A percentile compares a stretch with the other conserved stretches of the same genome.
phyloP scores from a whole-genome alignment of 2,329 filamentous ascomycete species.

The Cladophialophora chaetospira region DNA sequence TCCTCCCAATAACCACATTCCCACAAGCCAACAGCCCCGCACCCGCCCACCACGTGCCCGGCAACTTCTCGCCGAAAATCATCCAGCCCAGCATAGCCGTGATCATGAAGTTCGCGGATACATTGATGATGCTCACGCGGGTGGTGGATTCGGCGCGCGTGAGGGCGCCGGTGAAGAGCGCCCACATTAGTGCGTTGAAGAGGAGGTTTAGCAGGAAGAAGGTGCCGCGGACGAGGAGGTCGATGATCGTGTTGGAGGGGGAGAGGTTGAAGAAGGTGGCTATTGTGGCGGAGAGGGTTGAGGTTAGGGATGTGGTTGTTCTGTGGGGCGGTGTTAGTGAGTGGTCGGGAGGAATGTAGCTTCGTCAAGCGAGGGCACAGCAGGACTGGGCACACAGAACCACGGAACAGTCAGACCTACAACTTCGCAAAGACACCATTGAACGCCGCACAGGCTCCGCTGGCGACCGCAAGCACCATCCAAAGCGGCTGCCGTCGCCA shows the following conservation, averaged over 20 bases:
- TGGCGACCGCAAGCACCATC: constrained; percentile 61
- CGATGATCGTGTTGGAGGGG: constrained; percentile 48
- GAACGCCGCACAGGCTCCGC: constrained; percentile 63
- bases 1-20: constrained; percentile 63
- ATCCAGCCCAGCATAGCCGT: constrained; percentile 61
- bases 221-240: constrained; percentile 49
- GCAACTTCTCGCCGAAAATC: constrained; percentile 60
- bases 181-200: constrained; percentile 67
- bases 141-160: constrained; percentile 63
- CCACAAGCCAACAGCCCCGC: constrained; percentile 61
- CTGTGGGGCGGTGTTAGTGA: constrained; percentile 45
- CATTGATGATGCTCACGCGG: constrained; percentile 65
- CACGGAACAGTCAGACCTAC: too few species aligned
- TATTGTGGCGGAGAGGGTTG: constrained; percentile 52
- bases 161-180: constrained; percentile 63
- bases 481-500: constrained; percentile 39
- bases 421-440: constrained; percentile 70
- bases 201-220: constrained; percentile 64
- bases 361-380: too few species aligned
- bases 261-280: constrained; percentile 49
- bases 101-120: constrained; percentile 64
- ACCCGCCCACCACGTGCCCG: constrained; percentile 63
- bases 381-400: too few species aligned
- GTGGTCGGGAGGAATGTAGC: too few species aligned
- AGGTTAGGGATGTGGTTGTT: constrained; percentile 63